These are phyloP conservation scores for Pneumocystis wakefieldiae DNA, from an alignment of 1,139 yeast species.

Conservation along the genomic window DNA sequence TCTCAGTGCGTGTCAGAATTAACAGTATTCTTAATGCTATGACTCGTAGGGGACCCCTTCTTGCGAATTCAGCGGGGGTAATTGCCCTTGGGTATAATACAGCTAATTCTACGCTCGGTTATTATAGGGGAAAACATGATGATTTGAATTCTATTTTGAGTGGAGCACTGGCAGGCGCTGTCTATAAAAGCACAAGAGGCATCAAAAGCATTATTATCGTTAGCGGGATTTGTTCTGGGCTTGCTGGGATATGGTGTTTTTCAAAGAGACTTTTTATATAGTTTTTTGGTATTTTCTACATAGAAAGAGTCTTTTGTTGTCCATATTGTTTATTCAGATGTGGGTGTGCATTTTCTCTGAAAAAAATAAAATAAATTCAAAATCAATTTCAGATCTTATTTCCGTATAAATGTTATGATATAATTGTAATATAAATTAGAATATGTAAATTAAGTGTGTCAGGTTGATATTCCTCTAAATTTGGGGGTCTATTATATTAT, in stretches of 20 bases:
- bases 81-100: conserved; percentile 78
- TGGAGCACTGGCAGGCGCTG: conserved; percentile 85
- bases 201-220: neutral
- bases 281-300: neutral
- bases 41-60: conserved; percentile 87
- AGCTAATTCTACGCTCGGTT: conserved; percentile 65
- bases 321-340: neutral
- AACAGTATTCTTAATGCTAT: conserved; percentile 83
- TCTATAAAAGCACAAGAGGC: conserved; percentile 61
- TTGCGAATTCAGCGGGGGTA: conserved; percentile 92
- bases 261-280: neutral
- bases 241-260: neutral
- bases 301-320: neutral
- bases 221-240: neutral
- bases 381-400: neutral
- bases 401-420: neutral
- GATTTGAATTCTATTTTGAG: conserved; percentile 68
- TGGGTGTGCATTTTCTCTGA: neutral
- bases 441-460: neutral
- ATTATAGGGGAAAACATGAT: conserved; percentile 77
- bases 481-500: neutral
- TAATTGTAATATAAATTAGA: neutral
- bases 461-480: neutral
- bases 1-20: conserved; percentile 54
- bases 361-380: neutral